Conservation (phyloP, 352 stramenopile species). For the Pelagophyceae sp. region DNA sequence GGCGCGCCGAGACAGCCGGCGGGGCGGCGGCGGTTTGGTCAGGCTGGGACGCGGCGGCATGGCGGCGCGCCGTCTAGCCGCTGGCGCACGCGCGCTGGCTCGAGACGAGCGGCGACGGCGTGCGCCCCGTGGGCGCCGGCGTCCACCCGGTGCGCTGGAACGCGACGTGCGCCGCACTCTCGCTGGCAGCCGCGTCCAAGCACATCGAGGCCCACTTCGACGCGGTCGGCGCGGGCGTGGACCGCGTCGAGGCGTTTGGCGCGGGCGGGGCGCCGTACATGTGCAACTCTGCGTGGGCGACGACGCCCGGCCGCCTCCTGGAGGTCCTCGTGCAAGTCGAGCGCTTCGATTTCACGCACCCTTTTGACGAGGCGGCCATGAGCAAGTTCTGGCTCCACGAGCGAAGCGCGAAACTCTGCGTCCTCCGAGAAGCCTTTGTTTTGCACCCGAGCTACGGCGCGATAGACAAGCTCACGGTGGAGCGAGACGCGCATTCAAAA, state of each 20-base stretch:
- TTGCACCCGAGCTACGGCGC: slow-evolving; percentile 4
- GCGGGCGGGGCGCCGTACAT: background rate
- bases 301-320: background rate
- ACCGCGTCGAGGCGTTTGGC: background rate
- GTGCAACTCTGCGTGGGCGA: background rate
- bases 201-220: background rate
- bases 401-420: background rate
- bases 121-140: background rate
- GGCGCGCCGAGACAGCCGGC: too few species aligned
- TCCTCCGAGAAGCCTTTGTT: background rate
- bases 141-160: background rate
- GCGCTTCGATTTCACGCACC: background rate
- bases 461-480: too few species aligned
- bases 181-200: background rate
- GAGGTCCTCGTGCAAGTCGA: background rate
- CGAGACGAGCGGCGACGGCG: background rate
- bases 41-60: too few species aligned
- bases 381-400: background rate
- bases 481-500: too few species aligned
- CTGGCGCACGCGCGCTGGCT: background rate
- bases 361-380: slow-evolving; percentile 12
- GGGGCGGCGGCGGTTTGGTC: too few species aligned
- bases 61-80: background rate
- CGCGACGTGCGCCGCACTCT: background rate
- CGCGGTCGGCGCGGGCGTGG: background rate